Evolutionary conservation across 331 rosid species (phyloP).

Genomic region (Prunus yedoensis): DNA sequence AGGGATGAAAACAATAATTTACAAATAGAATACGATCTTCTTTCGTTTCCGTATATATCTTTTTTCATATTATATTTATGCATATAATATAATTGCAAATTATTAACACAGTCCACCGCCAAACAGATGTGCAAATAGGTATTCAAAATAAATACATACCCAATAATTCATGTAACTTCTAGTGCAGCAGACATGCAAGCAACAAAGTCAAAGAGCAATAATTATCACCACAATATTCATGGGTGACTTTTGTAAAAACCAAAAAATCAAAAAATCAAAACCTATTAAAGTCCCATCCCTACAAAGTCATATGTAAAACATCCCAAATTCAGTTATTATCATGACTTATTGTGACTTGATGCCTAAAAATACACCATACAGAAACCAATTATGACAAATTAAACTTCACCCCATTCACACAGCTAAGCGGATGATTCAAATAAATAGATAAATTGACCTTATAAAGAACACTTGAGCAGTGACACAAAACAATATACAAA

Average conservation of each 20-base stretch:
- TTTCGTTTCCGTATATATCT: no score
- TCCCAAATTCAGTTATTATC: background rate
- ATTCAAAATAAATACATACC: background rate
- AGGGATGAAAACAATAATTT: background rate
- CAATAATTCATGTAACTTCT: background rate
- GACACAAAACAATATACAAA: background rate
- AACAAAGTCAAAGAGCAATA: slow-evolving; percentile 2
- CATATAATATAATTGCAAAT: background rate
- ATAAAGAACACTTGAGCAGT: no score
- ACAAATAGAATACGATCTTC: no score
- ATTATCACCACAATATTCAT: background rate
- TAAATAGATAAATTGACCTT: background rate
- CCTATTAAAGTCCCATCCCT: background rate
- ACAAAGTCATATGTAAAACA: background rate
- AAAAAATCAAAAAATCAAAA: background rate
- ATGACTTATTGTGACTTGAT: background rate
- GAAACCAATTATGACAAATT: background rate
- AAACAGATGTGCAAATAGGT: no score
- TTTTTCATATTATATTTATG: no score
- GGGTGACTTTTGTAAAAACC: background rate
- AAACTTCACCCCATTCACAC: background rate
- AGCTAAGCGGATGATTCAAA: background rate
- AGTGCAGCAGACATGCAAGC: background rate
- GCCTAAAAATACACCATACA: background rate
- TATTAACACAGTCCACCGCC: no score